Evolutionary conservation across 371 early-diverging fungal genomes (phyloP), one percentile per base, ranked within the genome.

Genomic region (Mortierella polycephala): DNA sequence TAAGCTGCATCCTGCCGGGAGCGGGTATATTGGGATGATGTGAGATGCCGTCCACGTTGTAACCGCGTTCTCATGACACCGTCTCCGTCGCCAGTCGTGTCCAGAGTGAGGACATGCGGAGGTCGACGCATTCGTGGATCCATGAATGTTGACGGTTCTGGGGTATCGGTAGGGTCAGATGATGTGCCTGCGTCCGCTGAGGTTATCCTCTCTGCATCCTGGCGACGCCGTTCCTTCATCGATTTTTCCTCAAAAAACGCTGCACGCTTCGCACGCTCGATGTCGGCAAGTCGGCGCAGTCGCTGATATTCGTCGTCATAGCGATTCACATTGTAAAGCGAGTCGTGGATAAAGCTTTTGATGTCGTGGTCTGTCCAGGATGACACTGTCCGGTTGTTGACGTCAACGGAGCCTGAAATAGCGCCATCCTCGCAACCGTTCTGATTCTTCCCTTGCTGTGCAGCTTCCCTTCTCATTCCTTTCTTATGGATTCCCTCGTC

Each of bases 221-320:
- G 45, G 0, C 42, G 59, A n/a, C 47, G 62, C 21, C 55, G 66
- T 30, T 65, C 67, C n/a, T 73, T 72, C n/a, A 51, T 53, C 2
- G 64, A 60, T 45, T 66, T 64, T 20, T 59, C 74, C 14, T 66
- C 74, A 23, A 63, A 60, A 40, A 73, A 54, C 5, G 74, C 62
- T 12, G 42, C 62, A 18, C 66, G 65, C 41, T 79, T 79, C 11
- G 70, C 60, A 1, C 57, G 55, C 16, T 79, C 80, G 20, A 66
- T 57, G 13, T 67, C 58, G 18, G 67, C 61, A 16, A 79, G 80
- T 42, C 70, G 57, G n/a, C 57, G 73, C 37, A 79, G 57, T 13
- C 53, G 52, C 45, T 66, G 80, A 21, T 45, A 73, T 14, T 79
- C 80, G n/a, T 79, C 70, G 57, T 79, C 80, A 14, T 79, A 79